Evolutionary conservation across 768 basidiomycete genomes (phyloP).

Genomic region (Mycena venus): DNA sequence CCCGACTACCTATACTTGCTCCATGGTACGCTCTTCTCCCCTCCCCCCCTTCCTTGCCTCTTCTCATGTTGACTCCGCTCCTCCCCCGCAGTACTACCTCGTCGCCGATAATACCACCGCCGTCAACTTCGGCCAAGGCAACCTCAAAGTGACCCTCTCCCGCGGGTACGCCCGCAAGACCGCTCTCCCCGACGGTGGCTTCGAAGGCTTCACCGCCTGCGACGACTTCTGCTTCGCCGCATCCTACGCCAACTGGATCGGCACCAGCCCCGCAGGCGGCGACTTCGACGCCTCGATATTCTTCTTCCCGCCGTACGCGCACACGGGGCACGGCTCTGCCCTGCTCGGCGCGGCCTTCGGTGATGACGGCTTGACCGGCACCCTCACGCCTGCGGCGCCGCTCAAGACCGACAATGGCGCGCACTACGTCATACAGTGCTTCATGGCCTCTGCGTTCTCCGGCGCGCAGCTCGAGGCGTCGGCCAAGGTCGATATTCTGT

Average conservation of each 20-base stretch:
- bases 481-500: slow-evolving; percentile 56
- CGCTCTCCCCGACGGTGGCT: slow-evolving; percentile 56
- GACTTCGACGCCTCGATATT: slow-evolving; percentile 59
- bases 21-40: slow-evolving; percentile 51
- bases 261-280: slow-evolving; percentile 51
- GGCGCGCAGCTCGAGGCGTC: slow-evolving; percentile 46
- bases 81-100: slow-evolving; percentile 54
- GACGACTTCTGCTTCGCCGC: slow-evolving; percentile 56
- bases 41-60: neutral
- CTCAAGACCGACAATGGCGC: slow-evolving; percentile 52
- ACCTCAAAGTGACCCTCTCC: slow-evolving; percentile 60
- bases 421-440: slow-evolving; percentile 57
- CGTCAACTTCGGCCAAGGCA: slow-evolving; percentile 60
- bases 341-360: slow-evolving; percentile 60
- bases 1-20: slow-evolving; percentile 65
- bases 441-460: slow-evolving; percentile 56
- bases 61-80: neutral
- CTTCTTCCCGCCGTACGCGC: slow-evolving; percentile 56
- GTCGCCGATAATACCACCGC: slow-evolving; percentile 59
- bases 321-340: slow-evolving; percentile 53
- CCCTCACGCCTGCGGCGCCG: slow-evolving; percentile 47
- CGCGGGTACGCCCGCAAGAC: slow-evolving; percentile 60
- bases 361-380: slow-evolving; percentile 53
- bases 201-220: slow-evolving; percentile 57
- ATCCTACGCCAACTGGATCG: slow-evolving; percentile 55